These are phyloP conservation scores for Thymus mandschuricus DNA, from an alignment of 257 asterid genomes.

Conservation along the genomic window DNA sequence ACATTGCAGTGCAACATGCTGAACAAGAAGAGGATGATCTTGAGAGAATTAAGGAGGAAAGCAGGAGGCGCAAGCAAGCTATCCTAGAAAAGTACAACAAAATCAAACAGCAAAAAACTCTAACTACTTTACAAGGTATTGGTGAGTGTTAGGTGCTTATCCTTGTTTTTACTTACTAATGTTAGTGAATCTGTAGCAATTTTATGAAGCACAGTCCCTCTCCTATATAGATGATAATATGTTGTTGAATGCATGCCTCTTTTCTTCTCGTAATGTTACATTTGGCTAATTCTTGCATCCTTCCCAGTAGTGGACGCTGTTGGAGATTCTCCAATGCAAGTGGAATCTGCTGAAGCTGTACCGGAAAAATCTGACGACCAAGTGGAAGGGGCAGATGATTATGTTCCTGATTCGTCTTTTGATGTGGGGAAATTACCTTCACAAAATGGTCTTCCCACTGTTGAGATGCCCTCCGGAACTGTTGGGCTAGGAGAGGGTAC, in stretches of 20 bases:
- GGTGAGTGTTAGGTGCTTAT: constrained; percentile 30
- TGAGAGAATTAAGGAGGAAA: constrained; percentile 89
- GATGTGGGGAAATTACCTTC: constrained; percentile 86
- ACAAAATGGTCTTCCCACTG: constrained; percentile 54
- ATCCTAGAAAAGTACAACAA: constrained; percentile 84
- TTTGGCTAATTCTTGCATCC: constrained; percentile 26
- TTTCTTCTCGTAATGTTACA: constrained; percentile 28
- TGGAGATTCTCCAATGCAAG: constrained; percentile 39
- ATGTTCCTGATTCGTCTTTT: constrained; percentile 63
- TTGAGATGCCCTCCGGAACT: constrained; percentile 56
- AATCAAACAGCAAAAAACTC: constrained; percentile 41
- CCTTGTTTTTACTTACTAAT: background rate
- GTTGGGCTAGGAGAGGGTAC: constrained; percentile 95
- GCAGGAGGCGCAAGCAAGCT: constrained; percentile 87
- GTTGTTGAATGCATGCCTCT: background rate
- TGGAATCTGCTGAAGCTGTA: constrained; percentile 36
- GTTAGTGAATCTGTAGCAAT: constrained; percentile 9
- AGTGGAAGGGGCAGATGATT: constrained; percentile 53
- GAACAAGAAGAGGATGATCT: constrained; percentile 93
- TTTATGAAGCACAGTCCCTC: background rate
- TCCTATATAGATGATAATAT: background rate
- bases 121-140: constrained; percentile 39
- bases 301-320: constrained; percentile 47
- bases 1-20: constrained; percentile 68
- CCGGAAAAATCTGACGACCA: constrained; percentile 41